Evolutionary conservation across 2,329 filamentous ascomycete species (phyloP).

Genomic region (Fusarium sp.): DNA sequence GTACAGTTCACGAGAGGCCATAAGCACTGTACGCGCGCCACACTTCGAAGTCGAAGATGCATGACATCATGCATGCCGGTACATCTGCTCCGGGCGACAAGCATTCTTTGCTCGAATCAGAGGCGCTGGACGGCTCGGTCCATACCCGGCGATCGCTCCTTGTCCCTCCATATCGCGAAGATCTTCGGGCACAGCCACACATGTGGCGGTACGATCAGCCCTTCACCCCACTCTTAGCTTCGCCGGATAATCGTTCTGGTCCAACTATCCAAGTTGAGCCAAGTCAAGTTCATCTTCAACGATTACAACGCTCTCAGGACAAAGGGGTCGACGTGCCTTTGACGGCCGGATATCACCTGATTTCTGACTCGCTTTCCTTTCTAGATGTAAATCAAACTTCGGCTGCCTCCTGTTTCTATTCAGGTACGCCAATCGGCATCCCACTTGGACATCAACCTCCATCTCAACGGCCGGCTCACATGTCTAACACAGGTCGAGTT

Average conservation of each 20-base stretch:
- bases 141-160: conserved; percentile 18
- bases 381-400: neutral
- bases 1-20: neutral
- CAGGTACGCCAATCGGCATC: neutral
- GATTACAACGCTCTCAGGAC: neutral
- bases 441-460: neutral
- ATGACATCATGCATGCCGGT: conserved; percentile 42
- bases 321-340: neutral
- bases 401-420: neutral
- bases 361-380: neutral
- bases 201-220: conserved; percentile 10
- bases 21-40: conserved; percentile 34
- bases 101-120: conserved; percentile 23
- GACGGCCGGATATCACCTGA: neutral
- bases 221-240: neutral
- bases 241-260: neutral
- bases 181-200: conserved; percentile 25
- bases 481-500: neutral
- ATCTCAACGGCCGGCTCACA: neutral
- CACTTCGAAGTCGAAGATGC: conserved; percentile 3
- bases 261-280: neutral
- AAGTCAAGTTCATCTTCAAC: neutral
- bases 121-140: conserved; percentile 1
- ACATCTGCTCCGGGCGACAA: conserved; percentile 31
- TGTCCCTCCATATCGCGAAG: conserved; percentile 6